phyloP scores from a whole-genome alignment of 208 protist species.

The Leishmania braziliensis region DNA sequence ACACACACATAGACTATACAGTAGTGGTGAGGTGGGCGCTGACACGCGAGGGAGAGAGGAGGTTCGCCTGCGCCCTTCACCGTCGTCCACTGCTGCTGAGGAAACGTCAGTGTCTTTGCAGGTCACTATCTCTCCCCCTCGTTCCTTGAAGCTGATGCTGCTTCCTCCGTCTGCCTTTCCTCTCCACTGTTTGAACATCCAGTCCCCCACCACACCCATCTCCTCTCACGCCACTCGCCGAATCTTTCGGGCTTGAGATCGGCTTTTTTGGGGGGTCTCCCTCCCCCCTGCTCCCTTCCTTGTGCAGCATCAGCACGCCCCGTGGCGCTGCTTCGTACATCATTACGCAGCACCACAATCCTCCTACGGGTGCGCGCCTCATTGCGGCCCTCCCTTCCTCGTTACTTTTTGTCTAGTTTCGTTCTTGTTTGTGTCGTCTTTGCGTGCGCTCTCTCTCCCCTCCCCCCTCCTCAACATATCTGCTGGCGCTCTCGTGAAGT shows the following conservation, averaged over 20 bases:
- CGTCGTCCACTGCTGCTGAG: neutral
- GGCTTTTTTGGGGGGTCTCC: neutral
- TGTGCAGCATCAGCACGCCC: neutral
- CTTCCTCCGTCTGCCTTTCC: slow-evolving; percentile 1
- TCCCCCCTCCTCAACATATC: neutral
- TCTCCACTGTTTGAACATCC: neutral
- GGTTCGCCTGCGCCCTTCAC: neutral
- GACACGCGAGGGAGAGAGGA: neutral
- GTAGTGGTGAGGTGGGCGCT: neutral
- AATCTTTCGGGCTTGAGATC: neutral
- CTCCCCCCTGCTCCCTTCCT: neutral
- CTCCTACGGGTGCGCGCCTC: neutral
- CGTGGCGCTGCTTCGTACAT: neutral
- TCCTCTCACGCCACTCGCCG: neutral
- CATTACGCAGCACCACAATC: neutral
- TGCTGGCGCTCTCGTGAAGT: neutral
- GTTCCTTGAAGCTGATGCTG: neutral
- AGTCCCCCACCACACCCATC: neutral
- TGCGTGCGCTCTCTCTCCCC: neutral
- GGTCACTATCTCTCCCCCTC: slow-evolving; percentile 4
- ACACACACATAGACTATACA: neutral
- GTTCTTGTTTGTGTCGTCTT: neutral
- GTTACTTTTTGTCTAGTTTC: neutral
- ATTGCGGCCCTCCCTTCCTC: neutral
- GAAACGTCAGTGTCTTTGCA: neutral